Conservation (phyloP, 345 rosid genomes). For the Streptanthus diversifolius region DNA sequence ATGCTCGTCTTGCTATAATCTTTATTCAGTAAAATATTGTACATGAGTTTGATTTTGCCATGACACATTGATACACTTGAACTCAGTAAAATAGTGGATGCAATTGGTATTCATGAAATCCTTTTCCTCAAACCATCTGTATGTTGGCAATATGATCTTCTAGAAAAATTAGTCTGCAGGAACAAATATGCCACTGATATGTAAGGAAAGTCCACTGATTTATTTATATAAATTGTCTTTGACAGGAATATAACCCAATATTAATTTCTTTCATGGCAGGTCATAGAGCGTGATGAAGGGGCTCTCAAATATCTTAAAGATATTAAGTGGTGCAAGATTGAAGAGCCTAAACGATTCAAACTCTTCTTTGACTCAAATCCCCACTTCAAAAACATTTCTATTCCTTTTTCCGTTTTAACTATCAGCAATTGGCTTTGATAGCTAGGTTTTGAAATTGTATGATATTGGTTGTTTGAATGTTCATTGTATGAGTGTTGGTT, state of each 20-base stretch:
- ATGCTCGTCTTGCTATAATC: too few relatives aligned
- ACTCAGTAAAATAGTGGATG: too few relatives aligned
- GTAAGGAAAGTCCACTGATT: not conserved
- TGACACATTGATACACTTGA: slow-evolving; percentile 14
- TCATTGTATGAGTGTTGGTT: too few relatives aligned
- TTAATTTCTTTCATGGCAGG: slow-evolving; percentile 35
- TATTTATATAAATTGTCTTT: not conserved
- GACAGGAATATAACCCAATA: slow-evolving; percentile 44
- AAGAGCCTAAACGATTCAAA: slow-evolving; percentile 88
- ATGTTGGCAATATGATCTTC: not conserved
- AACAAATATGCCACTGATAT: not conserved
- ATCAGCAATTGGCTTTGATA: too few relatives aligned
- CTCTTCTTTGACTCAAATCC: slow-evolving; percentile 79
- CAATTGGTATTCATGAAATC: not conserved
- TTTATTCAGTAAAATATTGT: not conserved
- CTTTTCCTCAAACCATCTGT: not conserved
- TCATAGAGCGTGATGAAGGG: slow-evolving; percentile 82
- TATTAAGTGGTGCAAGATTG: slow-evolving; percentile 70
- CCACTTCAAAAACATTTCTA: slow-evolving; percentile 63
- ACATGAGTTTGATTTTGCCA: not conserved
- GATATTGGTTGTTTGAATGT: too few relatives aligned
- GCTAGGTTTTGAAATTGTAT: too few relatives aligned
- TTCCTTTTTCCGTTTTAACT: too few relatives aligned
- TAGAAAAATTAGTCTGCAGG: not conserved
- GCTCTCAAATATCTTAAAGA: slow-evolving; percentile 78